phyloP scores from a whole-genome alignment of 352 stramenopile genomes.

The Phytopythium boreale region DNA sequence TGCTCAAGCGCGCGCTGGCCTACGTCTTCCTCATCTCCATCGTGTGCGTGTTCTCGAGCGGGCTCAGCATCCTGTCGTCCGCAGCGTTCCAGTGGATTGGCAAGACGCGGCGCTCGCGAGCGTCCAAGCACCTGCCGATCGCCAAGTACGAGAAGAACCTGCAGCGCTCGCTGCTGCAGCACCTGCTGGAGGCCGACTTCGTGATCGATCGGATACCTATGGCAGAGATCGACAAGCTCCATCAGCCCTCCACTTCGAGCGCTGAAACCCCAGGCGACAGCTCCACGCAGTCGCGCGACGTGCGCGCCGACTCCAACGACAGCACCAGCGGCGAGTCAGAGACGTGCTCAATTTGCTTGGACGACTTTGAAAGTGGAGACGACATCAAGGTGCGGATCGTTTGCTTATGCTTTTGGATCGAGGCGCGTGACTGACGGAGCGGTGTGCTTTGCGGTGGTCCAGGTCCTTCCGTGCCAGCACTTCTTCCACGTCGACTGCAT shows the following conservation, averaged over 20 bases:
- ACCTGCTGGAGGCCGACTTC: conserved; percentile 41
- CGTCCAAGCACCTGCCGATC: conserved; percentile 52
- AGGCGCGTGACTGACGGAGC: neutral
- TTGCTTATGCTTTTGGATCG: neutral
- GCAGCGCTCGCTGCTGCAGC: conserved; percentile 39
- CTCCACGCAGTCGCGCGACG: neutral
- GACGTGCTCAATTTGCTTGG: conserved; percentile 73
- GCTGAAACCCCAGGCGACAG: neutral
- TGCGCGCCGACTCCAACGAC: neutral
- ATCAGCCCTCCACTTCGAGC: neutral
- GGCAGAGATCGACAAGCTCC: conserved; percentile 23
- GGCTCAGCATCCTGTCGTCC: conserved; percentile 65
- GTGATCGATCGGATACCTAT: conserved; percentile 49
- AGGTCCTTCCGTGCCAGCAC: conserved; percentile 82
- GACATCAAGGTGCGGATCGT: conserved; percentile 43
- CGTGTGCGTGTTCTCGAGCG: conserved; percentile 76
- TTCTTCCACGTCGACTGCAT: conserved; percentile 87
- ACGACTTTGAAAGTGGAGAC: conserved; percentile 57
- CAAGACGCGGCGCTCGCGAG: conserved; percentile 49
- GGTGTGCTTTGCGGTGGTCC: too few relatives aligned
- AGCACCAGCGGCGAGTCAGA: conserved; percentile 22
- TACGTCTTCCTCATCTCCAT: conserved; percentile 79
- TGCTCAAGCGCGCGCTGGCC: conserved; percentile 65
- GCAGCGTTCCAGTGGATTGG: conserved; percentile 61
- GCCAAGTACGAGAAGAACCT: conserved; percentile 51